Evolutionary conservation across 2,329 filamentous ascomycete genomes (phyloP).

Genomic region (Calonectria pteridis): DNA sequence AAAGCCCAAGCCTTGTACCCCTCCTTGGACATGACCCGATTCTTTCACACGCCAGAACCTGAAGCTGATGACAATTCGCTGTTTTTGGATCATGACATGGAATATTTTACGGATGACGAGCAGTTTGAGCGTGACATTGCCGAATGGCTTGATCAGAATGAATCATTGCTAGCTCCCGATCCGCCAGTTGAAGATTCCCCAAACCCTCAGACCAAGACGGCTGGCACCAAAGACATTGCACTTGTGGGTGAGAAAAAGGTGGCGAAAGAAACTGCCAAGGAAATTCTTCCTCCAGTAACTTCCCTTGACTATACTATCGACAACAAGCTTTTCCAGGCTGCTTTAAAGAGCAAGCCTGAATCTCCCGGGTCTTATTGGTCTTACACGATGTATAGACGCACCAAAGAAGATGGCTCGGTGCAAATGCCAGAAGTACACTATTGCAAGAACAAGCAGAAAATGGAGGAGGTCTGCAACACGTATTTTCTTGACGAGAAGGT

Average conservation of each 20-base stretch:
- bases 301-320: constrained; percentile 48
- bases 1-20: constrained; percentile 42
- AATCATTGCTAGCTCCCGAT: constrained; percentile 16
- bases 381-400: constrained; percentile 74
- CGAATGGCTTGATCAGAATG: constrained; percentile 45
- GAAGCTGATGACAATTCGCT: background rate
- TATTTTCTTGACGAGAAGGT: constrained; percentile 78
- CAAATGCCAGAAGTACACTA: constrained; percentile 79
- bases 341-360: constrained; percentile 59
- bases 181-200: constrained; percentile 13
- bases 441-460: constrained; percentile 75
- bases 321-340: constrained; percentile 51
- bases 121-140: constrained; percentile 41
- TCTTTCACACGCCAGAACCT: constrained; percentile 35
- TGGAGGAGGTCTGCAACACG: constrained; percentile 73
- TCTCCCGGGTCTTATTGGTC: constrained; percentile 73
- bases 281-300: constrained; percentile 42
- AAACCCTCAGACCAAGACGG: constrained; percentile 14
- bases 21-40: constrained; percentile 42
- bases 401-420: constrained; percentile 54
- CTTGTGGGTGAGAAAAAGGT: constrained; percentile 18
- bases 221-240: constrained; percentile 11
- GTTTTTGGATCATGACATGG: constrained; percentile 8
- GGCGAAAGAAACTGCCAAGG: background rate
- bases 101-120: constrained; percentile 41